Percentiles rank a stretch among this genome's conserved stretches.
These are phyloP conservation scores for Fusarium begoniae DNA, from an alignment of 2,329 filamentous ascomycete species.

Conservation along the genomic window DNA sequence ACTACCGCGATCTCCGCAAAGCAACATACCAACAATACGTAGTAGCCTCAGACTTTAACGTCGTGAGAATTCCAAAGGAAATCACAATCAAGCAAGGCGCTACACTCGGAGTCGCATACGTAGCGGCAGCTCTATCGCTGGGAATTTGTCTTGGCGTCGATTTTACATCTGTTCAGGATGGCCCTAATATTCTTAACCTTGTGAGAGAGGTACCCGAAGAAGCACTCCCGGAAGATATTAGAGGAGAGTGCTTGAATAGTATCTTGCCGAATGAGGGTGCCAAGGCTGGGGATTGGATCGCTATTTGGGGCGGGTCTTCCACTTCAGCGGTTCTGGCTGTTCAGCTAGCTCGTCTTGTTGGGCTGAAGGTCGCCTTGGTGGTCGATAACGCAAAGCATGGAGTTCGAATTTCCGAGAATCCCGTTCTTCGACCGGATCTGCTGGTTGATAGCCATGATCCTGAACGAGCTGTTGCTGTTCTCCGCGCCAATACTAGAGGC, in stretches of 20 bases:
- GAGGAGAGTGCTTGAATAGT: constrained; percentile 68
- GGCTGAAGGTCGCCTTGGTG: constrained; percentile 71
- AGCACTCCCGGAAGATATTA: constrained; percentile 67
- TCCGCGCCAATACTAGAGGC: constrained; percentile 65
- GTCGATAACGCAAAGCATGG: constrained; percentile 75
- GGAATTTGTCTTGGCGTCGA: constrained; percentile 76
- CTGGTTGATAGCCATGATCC: constrained; percentile 75
- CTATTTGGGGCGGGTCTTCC: constrained; percentile 79
- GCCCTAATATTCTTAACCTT: constrained; percentile 67
- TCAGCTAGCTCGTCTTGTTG: constrained; percentile 73
- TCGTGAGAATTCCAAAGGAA: constrained; percentile 66
- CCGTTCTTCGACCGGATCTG: constrained; percentile 62
- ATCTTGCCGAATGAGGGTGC: constrained; percentile 63
- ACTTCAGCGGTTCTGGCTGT: constrained; percentile 73
- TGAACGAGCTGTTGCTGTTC: constrained; percentile 70
- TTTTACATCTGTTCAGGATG: constrained; percentile 61
- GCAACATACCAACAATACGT: constrained; percentile 77
- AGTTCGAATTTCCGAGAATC: constrained; percentile 59
- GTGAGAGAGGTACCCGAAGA: constrained; percentile 58
- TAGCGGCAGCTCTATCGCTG: constrained; percentile 72
- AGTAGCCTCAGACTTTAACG: constrained; percentile 71
- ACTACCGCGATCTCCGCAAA: constrained; percentile 77
- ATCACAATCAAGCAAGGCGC: constrained; percentile 65
- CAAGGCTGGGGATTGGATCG: constrained; percentile 72
- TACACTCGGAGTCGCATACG: constrained; percentile 75